Base-by-base conservation (phyloP, 2,329 filamentous ascomycete species). In the Magnaporthales sp. region DNA sequence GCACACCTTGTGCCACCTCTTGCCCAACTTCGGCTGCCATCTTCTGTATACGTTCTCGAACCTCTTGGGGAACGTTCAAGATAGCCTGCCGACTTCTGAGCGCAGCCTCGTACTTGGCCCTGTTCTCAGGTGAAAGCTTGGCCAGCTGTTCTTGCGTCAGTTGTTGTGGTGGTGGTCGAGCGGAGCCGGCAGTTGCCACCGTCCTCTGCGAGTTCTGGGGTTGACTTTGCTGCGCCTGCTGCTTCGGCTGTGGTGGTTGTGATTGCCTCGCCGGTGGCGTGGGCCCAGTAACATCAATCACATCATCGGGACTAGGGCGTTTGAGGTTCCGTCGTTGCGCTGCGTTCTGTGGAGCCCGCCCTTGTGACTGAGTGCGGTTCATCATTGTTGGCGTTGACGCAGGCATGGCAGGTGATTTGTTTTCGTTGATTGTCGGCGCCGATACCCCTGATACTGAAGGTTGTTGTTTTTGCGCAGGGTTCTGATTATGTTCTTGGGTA, bases 231-330 rank as follows among this genome's bases (percentile, higher is more conserved):
- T 61, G 54, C 6, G 10, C 30, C 13, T 15, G 29, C n/a, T 66
- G 64, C 69, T 27, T 68, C 62, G 77, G 76, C 22, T 74, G 73
- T 7, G 67, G 74, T 32, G 66, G 66, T 15, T 73, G 72, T 22
- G 73, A 72, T 4, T 65, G 30, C 26, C 19, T 46, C 62, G 32
- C 70, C 63, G 69, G 54, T 65, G 61, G 67, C 65, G 73, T 77
- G 30, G 31, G 64, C 58, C 69, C 63, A 60, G 69, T 54, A 67
- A 70, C 70, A 27, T 80, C 79, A n/a, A 68, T 68, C 10, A 68
- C 70, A 62, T 85, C 83, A 27, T 85, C 83, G 3, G 77, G 74
- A 65, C 76, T 83, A 4, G 82, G 76, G 1, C 84, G 81, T 75
- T 86, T 86, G 60, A 84, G 76, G 63, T 76, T 81, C 73, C 82